Evolutionary conservation across 1,139 yeast genomes (phyloP), one percentile per base, ranked within the genome.

Genomic region (Arxiozyma heterogenica): DNA sequence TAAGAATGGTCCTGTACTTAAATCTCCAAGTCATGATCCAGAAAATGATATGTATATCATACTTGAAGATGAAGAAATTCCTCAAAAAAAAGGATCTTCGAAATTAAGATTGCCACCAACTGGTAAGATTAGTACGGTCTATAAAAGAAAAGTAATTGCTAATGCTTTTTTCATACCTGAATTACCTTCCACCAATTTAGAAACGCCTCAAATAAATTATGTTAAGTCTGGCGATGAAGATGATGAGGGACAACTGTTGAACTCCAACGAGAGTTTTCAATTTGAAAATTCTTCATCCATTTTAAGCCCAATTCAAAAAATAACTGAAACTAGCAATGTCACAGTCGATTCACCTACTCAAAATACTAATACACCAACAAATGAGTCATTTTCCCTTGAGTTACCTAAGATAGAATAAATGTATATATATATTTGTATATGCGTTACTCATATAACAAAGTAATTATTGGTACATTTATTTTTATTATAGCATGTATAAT

Each of bases 41-140:
- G 83, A 79, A 8, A 80, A 79, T 46, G 69, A 71, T 25, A 73
- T 81, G 51, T 63, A 59, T 47, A 58, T 70, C 1, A 69, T 84
- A 49, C 73, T 84, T 41, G 96, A 88, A 64, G 96, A 88, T 63
- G 95, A 86, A 44, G 89, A 84, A 55, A 74, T 88, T 61, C 90
- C 95, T 1, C 82, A 63, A 21, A 69, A 86, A 58, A 93, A 86
- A 67, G 75, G 91, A 52, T 83, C 84, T 58, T 77, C 80, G n/a
- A 79, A 94, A 59, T 88, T 96, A 1, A 84, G 93, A 64, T 75
- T 93, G 50, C 97, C 98, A 1, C 97, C 98, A 0, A 89, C 91
- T 12, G 98, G 98, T 49, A 91, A 88, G 68, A 87, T 93, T 44
- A 61, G 63, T 52, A 71, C 86, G 0, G 76, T 80, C 1, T 74